Conservation (phyloP, 345 rosid species). For the Cardiospermum halicacabum region DNA sequence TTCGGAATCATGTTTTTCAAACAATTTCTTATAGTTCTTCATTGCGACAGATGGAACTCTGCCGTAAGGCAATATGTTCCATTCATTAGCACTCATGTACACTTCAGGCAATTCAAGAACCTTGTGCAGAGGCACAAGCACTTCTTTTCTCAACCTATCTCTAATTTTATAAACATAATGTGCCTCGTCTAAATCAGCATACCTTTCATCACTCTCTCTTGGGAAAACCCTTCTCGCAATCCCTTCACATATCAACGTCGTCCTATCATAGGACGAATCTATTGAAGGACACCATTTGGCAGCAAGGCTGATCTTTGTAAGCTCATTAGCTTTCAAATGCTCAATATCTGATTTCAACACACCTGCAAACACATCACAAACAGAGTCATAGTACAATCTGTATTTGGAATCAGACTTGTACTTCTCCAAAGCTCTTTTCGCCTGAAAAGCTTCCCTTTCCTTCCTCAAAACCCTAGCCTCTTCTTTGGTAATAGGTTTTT, state of each 20-base stretch:
- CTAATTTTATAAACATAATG: slow-evolving; percentile 11
- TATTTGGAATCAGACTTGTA: not conserved
- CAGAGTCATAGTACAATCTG: not conserved
- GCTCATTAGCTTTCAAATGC: not conserved
- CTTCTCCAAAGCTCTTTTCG: not conserved
- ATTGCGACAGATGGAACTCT: slow-evolving; percentile 16
- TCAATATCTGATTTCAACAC: not conserved
- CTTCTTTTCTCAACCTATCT: slow-evolving; percentile 20
- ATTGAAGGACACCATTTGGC: slow-evolving; percentile 19
- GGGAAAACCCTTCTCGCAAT: slow-evolving; percentile 15
- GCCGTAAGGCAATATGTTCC: slow-evolving; percentile 12
- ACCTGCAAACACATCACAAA: not conserved
- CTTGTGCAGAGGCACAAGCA: slow-evolving; percentile 16
- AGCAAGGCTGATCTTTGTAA: slow-evolving; percentile 11
- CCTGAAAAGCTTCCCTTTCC: not conserved
- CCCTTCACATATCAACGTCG: slow-evolving; percentile 7
- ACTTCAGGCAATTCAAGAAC: slow-evolving; percentile 15
- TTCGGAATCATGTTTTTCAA: slow-evolving; percentile 12
- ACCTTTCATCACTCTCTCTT: slow-evolving; percentile 4
- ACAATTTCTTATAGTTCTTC: slow-evolving; percentile 7
- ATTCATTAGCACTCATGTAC: slow-evolving; percentile 8
- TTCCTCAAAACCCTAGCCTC: slow-evolving; percentile 8
- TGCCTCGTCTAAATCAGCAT: slow-evolving; percentile 10
- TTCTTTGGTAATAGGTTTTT: slow-evolving; percentile 1
- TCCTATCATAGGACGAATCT: slow-evolving; percentile 1